Percentiles rank a stretch among this genome's conserved stretches.
phyloP scores from a whole-genome alignment of 306 rosid species.

The Rosa lucieae region DNA sequence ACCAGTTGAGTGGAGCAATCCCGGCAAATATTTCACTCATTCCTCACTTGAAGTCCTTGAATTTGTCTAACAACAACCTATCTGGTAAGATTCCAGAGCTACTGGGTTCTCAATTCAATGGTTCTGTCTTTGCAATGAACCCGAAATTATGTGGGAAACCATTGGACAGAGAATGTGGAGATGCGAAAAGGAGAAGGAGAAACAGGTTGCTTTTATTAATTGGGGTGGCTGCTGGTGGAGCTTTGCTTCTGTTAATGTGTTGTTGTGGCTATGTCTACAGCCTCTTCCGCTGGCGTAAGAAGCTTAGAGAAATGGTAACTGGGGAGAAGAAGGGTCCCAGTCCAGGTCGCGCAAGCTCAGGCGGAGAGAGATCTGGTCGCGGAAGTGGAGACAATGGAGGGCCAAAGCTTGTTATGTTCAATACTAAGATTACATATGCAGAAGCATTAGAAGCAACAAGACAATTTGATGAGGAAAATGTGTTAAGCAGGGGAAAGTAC shows the following conservation, averaged over 20 bases:
- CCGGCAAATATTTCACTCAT: conserved; percentile 42
- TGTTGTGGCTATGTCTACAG: conserved; percentile 74
- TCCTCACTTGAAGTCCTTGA: conserved; percentile 47
- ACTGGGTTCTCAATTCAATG: conserved; percentile 48
- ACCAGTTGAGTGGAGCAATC: conserved; percentile 55
- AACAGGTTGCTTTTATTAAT: conserved; percentile 53
- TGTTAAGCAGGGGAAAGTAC: conserved; percentile 68
- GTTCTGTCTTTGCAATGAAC: conserved; percentile 49
- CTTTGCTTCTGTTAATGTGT: conserved; percentile 51
- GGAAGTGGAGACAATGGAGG: conserved; percentile 82
- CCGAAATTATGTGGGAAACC: conserved; percentile 65
- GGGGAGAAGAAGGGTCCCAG: conserved; percentile 77
- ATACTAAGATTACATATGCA: conserved; percentile 61
- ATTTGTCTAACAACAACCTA: conserved; percentile 60
- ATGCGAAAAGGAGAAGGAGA: conserved; percentile 47
- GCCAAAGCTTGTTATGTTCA: conserved; percentile 76
- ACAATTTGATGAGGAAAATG: conserved; percentile 82
- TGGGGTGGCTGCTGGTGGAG: conserved; percentile 54
- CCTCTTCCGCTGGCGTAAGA: conserved; percentile 73
- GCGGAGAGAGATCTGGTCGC: conserved; percentile 45
- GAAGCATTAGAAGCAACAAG: conserved; percentile 87
- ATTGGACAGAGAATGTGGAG: conserved; percentile 54
- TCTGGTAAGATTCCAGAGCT: conserved; percentile 64
- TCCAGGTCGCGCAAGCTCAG: conserved; percentile 56
- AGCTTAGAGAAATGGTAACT: conserved; percentile 57